Conservation (phyloP, 164 flowering plant species). For the Dillenia suffruticosa region DNA sequence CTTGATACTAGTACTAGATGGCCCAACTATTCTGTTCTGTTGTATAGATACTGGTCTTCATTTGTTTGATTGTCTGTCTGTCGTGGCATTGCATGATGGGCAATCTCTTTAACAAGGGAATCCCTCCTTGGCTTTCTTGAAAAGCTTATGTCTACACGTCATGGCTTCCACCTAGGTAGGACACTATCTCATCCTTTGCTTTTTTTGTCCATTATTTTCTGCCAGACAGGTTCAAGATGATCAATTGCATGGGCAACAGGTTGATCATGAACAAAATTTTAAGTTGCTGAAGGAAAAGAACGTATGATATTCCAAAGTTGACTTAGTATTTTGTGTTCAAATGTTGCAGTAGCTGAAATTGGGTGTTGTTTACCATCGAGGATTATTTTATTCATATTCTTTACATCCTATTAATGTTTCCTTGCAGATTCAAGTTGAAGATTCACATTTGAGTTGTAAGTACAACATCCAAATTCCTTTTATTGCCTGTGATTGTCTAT, state of each 20-base stretch:
- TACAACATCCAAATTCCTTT: slow-evolving; percentile 4
- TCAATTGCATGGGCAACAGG: slow-evolving; percentile 14
- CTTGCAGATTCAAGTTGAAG: slow-evolving; percentile 39
- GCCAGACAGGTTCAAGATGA: slow-evolving; percentile 49
- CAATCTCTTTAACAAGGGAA: too few species aligned
- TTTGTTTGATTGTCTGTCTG: background rate
- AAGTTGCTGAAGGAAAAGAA: slow-evolving; percentile 17
- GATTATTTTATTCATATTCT: background rate
- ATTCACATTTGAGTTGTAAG: slow-evolving; percentile 36
- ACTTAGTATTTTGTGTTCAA: slow-evolving; percentile 7
- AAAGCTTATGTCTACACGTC: too few species aligned
- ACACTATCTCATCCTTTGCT: slow-evolving; percentile 13
- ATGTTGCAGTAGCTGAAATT: background rate
- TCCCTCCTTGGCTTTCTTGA: too few species aligned
- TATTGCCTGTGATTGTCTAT: too few species aligned
- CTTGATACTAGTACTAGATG: too few species aligned
- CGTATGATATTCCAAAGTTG: slow-evolving; percentile 28
- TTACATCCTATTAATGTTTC: background rate
- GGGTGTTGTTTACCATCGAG: background rate
- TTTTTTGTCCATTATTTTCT: slow-evolving; percentile 18
- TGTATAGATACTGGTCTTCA: background rate
- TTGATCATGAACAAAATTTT: slow-evolving; percentile 11
- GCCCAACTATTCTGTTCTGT: background rate
- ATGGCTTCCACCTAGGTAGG: too few species aligned
- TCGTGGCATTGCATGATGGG: too few species aligned